Evolutionary conservation across 2,329 filamentous ascomycete species (phyloP).

Genomic region (Fusarium illudens): DNA sequence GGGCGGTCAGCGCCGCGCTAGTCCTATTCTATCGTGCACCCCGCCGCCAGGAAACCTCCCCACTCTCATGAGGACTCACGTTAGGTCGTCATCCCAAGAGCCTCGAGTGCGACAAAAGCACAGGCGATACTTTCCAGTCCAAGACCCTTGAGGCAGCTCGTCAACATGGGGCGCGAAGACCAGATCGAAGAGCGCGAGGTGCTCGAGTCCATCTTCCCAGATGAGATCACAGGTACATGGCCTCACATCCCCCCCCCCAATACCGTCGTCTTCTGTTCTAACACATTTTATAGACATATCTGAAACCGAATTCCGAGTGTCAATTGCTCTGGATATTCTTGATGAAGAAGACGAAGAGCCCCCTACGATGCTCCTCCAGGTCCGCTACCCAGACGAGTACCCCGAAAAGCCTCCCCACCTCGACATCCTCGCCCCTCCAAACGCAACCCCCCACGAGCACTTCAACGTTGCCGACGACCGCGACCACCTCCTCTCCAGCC

Average conservation of each 20-base stretch:
- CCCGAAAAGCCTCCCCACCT: slow-evolving; percentile 87
- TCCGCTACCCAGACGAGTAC: slow-evolving; percentile 90
- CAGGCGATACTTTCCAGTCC: slow-evolving; percentile 11
- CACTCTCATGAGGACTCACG: slow-evolving; percentile 36
- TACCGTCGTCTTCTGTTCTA: slow-evolving; percentile 11
- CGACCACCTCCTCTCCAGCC: slow-evolving; percentile 71
- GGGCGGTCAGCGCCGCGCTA: slow-evolving; percentile 47
- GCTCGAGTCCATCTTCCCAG: slow-evolving; percentile 96
- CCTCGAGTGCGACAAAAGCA: slow-evolving; percentile 9
- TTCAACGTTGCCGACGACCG: slow-evolving; percentile 87
- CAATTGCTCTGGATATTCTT: slow-evolving; percentile 81
- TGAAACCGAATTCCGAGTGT: slow-evolving; percentile 87
- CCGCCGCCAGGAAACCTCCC: slow-evolving; percentile 41
- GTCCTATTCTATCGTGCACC: slow-evolving; percentile 34
- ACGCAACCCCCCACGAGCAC: slow-evolving; percentile 72
- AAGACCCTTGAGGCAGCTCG: slow-evolving; percentile 1
- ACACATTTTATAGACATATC: slow-evolving; percentile 73
- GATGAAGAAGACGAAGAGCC: slow-evolving; percentile 71
- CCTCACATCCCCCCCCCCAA: not conserved
- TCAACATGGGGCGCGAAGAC: slow-evolving; percentile 77
- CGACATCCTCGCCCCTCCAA: slow-evolving; percentile 78
- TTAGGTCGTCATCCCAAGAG: slow-evolving; percentile 23
- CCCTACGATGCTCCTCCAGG: slow-evolving; percentile 80
- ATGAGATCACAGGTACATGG: slow-evolving; percentile 86
- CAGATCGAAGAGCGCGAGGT: slow-evolving; percentile 97